Percentiles rank a stretch among this genome's conserved stretches.
Conservation (phyloP, 495 filamentous ascomycete species). For the Trichocladium uniseriatum region DNA sequence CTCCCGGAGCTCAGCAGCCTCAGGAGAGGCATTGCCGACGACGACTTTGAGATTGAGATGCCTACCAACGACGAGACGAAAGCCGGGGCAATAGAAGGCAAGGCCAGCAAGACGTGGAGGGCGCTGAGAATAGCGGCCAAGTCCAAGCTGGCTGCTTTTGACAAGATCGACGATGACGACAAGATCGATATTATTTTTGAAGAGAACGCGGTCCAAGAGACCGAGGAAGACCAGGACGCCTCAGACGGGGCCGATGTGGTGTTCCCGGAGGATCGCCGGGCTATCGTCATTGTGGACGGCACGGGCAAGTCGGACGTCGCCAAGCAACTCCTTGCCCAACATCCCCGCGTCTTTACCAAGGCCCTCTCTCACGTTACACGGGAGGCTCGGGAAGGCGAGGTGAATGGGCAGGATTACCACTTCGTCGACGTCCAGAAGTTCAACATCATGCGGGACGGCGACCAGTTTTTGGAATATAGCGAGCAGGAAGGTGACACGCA, state of each 20-base stretch:
- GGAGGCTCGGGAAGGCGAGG: slow-evolving; percentile 36
- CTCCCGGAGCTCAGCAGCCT: slow-evolving; percentile 40
- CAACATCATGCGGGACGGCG: slow-evolving; percentile 42
- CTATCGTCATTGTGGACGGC: slow-evolving; percentile 40
- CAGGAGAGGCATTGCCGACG: slow-evolving; percentile 52
- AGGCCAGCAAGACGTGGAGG: slow-evolving; percentile 82
- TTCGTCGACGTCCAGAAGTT: slow-evolving; percentile 41
- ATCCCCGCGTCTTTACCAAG: slow-evolving; percentile 32
- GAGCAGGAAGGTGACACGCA: slow-evolving; percentile 34
- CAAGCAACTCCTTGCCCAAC: slow-evolving; percentile 34
- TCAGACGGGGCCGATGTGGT: slow-evolving; percentile 17
- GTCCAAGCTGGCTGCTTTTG: slow-evolving; percentile 63
- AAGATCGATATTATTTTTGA: slow-evolving; percentile 50
- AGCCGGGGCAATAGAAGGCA: slow-evolving; percentile 52
- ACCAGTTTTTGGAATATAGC: slow-evolving; percentile 41
- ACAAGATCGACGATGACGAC: slow-evolving; percentile 75
- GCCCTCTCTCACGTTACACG: slow-evolving; percentile 36
- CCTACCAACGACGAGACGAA: slow-evolving; percentile 62
- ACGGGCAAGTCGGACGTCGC: slow-evolving; percentile 29
- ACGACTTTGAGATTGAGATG: slow-evolving; percentile 77
- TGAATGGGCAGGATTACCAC: slow-evolving; percentile 34
- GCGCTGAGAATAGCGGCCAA: slow-evolving; percentile 68
- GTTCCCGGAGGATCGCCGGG: slow-evolving; percentile 33
- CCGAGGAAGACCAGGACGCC: slow-evolving; percentile 16
- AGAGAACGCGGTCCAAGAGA: slow-evolving; percentile 20